phyloP scores from a whole-genome alignment of 2,329 filamentous ascomycete species.

The Thermoascus crustaceus region DNA sequence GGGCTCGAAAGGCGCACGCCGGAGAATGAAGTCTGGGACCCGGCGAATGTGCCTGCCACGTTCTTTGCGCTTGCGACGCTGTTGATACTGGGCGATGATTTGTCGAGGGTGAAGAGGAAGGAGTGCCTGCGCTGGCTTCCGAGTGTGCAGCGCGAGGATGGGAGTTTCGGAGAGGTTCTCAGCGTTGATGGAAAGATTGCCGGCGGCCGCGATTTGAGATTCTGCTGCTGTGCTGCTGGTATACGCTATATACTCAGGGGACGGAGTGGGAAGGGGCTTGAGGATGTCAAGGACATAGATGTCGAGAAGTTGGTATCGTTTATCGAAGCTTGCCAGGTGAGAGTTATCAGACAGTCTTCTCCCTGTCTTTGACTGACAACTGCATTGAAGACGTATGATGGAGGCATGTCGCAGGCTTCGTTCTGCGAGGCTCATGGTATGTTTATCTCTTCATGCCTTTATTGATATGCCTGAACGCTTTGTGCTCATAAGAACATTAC shows the following conservation, averaged over 20 bases:
- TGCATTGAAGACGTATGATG: conserved; percentile 63
- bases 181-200: conserved; percentile 53
- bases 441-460: conserved; percentile 15
- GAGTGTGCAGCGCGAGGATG: conserved; percentile 69
- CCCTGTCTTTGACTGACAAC: conserved; percentile 6
- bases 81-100: conserved; percentile 55
- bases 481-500: conserved; percentile 16
- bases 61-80: conserved; percentile 78
- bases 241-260: conserved; percentile 76
- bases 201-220: conserved; percentile 76
- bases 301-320: conserved; percentile 61
- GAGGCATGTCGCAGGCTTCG: conserved; percentile 70
- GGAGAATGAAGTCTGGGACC: conserved; percentile 55
- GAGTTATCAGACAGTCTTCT: conserved; percentile 6
- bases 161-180: conserved; percentile 82
- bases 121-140: conserved; percentile 67
- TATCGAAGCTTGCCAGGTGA: conserved; percentile 57
- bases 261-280: conserved; percentile 44
- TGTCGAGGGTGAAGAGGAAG: conserved; percentile 57
- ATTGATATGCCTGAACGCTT: conserved; percentile 7
- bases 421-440: conserved; percentile 76
- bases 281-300: conserved; percentile 63
- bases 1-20: conserved; percentile 39
- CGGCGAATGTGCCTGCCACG: conserved; percentile 78
- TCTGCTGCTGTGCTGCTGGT: conserved; percentile 75